Conservation (phyloP, 1,284 basidiomycete genomes). For the Boletus smithii region DNA sequence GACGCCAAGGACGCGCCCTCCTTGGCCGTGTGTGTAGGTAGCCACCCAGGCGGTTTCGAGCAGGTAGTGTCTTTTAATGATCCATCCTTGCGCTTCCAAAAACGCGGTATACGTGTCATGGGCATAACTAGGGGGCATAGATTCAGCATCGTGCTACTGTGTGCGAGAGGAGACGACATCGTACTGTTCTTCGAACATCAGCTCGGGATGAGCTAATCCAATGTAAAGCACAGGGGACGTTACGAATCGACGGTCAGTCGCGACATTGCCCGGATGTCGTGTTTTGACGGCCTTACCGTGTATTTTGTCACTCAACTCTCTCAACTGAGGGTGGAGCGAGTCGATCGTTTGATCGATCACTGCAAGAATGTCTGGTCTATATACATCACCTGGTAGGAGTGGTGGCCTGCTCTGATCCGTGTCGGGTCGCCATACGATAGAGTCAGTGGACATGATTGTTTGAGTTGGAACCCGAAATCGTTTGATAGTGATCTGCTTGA, state of each 20-base stretch:
- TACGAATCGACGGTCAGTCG: slow-evolving; percentile 6
- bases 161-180: slow-evolving; percentile 16
- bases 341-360: slow-evolving; percentile 59
- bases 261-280: neutral
- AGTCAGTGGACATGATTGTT: slow-evolving; percentile 23
- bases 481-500: too few relatives aligned
- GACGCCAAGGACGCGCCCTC: slow-evolving; percentile 60
- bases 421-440: slow-evolving; percentile 30
- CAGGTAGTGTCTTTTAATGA: slow-evolving; percentile 53
- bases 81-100: slow-evolving; percentile 56
- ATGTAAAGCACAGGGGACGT: too few relatives aligned
- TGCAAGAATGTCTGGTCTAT: slow-evolving; percentile 42
- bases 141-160: slow-evolving; percentile 4
- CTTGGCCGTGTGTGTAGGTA: slow-evolving; percentile 52
- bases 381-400: slow-evolving; percentile 24
- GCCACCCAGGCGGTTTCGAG: slow-evolving; percentile 75
- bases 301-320: slow-evolving; percentile 67
- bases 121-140: slow-evolving; percentile 39
- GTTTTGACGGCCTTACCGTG: slow-evolving; percentile 46
- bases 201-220: slow-evolving; percentile 57
- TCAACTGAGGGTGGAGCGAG: slow-evolving; percentile 50
- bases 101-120: slow-evolving; percentile 58
- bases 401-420: slow-evolving; percentile 20
- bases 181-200: slow-evolving; percentile 55
- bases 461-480: too few relatives aligned